Conservation (phyloP, 169 alveolate genomes). For the Eimeria acervulina region DNA sequence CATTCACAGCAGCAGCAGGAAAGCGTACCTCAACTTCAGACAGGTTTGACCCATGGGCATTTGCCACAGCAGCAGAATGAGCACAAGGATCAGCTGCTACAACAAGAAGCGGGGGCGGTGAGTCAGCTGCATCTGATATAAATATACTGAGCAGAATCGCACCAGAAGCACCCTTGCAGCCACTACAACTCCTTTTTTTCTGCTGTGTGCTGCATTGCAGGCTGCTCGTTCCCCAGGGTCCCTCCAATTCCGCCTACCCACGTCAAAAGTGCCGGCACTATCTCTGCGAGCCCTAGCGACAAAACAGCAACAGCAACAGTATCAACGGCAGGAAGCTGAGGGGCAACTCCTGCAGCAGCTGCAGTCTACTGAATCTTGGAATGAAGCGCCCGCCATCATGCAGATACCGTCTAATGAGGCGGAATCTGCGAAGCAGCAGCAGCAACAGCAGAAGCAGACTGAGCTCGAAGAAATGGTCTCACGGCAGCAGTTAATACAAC, state of each 20-base stretch:
- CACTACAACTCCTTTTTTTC: not conserved
- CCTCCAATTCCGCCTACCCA: conserved; percentile 51
- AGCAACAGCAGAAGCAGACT: conserved; percentile 47
- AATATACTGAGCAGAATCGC: not conserved
- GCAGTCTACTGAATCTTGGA: conserved; percentile 52
- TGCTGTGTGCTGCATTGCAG: conserved; percentile 27
- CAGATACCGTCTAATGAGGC: conserved; percentile 7
- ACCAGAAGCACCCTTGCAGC: not conserved
- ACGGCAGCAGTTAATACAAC: conserved; percentile 55
- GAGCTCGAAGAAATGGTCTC: conserved; percentile 41
- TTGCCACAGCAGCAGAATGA: conserved; percentile 50
- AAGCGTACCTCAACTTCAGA: not conserved
- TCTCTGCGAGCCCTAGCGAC: conserved; percentile 68
- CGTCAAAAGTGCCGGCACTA: conserved; percentile 61
- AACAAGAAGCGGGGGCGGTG: conserved; percentile 48
- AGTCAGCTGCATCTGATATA: not conserved
- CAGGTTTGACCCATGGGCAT: not conserved
- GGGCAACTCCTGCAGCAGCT: conserved; percentile 33
- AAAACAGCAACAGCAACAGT: conserved; percentile 68
- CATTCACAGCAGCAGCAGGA: conserved; percentile 46
- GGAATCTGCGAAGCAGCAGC: conserved; percentile 66
- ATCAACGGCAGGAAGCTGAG: conserved; percentile 40
- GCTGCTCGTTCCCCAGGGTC: conserved; percentile 67
- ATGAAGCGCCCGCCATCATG: conserved; percentile 17
- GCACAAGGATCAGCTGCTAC: conserved; percentile 22